Evolutionary conservation across 192 early-diverging fungal species (phyloP).

Genomic region (Coemansia sp.): DNA sequence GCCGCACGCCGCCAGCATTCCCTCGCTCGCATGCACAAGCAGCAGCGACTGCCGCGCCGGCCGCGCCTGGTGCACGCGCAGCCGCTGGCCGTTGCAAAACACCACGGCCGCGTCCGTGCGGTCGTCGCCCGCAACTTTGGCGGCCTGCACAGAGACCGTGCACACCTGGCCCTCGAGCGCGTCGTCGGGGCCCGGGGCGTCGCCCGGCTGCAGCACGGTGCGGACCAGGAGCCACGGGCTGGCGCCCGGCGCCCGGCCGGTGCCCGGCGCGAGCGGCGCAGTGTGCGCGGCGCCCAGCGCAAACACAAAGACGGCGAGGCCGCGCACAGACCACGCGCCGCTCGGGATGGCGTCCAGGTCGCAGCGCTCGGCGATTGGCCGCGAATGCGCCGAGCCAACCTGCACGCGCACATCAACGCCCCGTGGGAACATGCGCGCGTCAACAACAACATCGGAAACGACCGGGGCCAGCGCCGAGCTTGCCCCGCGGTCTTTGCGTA

Average conservation of each 20-base stretch:
- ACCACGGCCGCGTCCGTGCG: neutral
- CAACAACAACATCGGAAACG: slow-evolving; percentile 37
- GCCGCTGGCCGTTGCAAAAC: slow-evolving; percentile 33
- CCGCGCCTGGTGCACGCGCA: slow-evolving; percentile 26
- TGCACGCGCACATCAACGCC: slow-evolving; percentile 14
- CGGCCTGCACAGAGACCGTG: slow-evolving; percentile 7
- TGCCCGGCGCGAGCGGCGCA: neutral
- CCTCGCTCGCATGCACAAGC: slow-evolving; percentile 15
- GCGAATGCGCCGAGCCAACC: neutral
- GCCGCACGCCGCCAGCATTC: slow-evolving; percentile 8
- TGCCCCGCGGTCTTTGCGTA: slow-evolving; percentile 21
- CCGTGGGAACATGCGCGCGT: slow-evolving; percentile 16
- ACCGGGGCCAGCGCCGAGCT: slow-evolving; percentile 18
- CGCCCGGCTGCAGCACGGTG: slow-evolving; percentile 12
- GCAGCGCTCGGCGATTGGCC: slow-evolving; percentile 6
- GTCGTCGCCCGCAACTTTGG: neutral
- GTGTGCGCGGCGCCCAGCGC: neutral
- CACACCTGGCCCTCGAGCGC: slow-evolving; percentile 2
- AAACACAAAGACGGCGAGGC: slow-evolving; percentile 33
- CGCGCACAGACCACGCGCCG: slow-evolving; percentile 10
- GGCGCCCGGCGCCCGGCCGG: neutral
- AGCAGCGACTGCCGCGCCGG: slow-evolving; percentile 22
- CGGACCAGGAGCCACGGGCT: slow-evolving; percentile 11
- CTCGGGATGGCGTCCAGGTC: slow-evolving; percentile 1
- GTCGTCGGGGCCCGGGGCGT: too few relatives aligned